Percentiles rank a stretch among this genome's conserved stretches.
These are phyloP conservation scores for Pinus albicaulis DNA, from an alignment of 75 land plant species.

Conservation along the genomic window DNA sequence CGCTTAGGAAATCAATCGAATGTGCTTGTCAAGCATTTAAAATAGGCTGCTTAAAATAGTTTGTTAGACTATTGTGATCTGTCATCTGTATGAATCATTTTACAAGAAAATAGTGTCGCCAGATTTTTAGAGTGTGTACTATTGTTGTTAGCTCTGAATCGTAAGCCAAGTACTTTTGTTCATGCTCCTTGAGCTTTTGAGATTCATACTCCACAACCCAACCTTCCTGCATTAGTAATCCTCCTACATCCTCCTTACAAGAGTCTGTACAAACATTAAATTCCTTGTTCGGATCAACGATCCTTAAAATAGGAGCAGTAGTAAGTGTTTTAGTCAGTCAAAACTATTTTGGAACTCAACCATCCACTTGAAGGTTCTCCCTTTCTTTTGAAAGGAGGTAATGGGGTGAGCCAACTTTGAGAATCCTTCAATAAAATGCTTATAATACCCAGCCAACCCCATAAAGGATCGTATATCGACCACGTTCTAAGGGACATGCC, in stretches of 20 bases:
- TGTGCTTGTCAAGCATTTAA: background rate
- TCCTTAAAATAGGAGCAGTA: background rate
- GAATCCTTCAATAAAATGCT: no score
- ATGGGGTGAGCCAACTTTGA: background rate
- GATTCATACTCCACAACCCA: background rate
- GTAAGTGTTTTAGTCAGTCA: background rate
- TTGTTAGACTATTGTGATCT: no score
- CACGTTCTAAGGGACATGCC: no score
- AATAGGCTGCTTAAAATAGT: background rate
- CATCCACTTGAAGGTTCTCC: background rate
- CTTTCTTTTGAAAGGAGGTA: background rate
- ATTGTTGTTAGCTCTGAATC: background rate
- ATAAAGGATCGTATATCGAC: no score
- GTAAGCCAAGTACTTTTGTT: background rate
- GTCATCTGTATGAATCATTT: background rate
- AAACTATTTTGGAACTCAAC: background rate
- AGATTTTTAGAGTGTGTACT: no score
- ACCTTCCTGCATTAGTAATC: background rate
- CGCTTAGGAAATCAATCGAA: no score
- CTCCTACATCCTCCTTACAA: background rate
- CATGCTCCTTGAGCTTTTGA: background rate
- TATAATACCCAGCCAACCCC: no score
- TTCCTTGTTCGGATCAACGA: background rate
- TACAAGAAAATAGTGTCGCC: background rate
- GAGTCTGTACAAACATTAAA: background rate